phyloP scores from a whole-genome alignment of 306 rosid genomes.

The Ormosia semicastrata region DNA sequence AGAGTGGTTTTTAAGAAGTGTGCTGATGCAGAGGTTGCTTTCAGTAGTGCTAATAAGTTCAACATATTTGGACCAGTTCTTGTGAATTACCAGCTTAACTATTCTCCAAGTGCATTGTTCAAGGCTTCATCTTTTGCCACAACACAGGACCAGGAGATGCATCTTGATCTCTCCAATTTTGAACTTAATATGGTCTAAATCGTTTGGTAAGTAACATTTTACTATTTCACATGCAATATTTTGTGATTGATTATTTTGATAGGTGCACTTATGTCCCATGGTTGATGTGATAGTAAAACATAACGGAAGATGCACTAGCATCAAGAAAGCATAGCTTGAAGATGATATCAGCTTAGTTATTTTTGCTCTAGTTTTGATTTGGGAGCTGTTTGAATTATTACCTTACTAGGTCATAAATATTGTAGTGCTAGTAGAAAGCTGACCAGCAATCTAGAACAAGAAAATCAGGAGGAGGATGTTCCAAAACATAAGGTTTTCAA shows the following conservation, averaged over 20 bases:
- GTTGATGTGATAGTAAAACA: neutral
- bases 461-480: neutral
- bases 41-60: constrained; percentile 83
- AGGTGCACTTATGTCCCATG: neutral
- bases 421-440: neutral
- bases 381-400: constrained; percentile 23
- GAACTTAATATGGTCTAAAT: constrained; percentile 60
- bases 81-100: constrained; percentile 85
- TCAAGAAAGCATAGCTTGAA: neutral
- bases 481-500: neutral
- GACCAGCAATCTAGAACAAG: neutral
- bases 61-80: constrained; percentile 74
- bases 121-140: constrained; percentile 60
- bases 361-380: constrained; percentile 1
- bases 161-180: constrained; percentile 69
- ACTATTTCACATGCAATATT: neutral
- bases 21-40: constrained; percentile 87
- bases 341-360: neutral
- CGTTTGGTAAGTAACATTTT: constrained; percentile 41
- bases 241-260: constrained; percentile 10
- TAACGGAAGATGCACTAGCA: neutral
- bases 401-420: neutral
- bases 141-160: constrained; percentile 83
- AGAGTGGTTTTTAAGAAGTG: constrained; percentile 84
- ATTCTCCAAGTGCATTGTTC: constrained; percentile 67